Conservation (phyloP, 108 stramenopile genomes). For the Fragilaria radians region DNA sequence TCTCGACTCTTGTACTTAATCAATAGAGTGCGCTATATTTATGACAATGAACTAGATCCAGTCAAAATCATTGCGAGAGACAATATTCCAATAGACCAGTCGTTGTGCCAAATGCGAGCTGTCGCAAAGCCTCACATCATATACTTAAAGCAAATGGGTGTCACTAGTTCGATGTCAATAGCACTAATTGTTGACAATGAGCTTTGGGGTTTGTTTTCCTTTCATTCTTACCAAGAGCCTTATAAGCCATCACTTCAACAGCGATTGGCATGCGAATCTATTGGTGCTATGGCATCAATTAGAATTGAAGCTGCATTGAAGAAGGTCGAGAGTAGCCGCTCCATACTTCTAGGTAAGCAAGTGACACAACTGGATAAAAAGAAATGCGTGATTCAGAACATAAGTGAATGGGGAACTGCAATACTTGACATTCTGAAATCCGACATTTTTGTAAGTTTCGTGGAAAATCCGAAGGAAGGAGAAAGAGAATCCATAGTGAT, state of each 20-base stretch:
- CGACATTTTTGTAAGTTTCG: slow-evolving; percentile 7
- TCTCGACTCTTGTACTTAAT: slow-evolving; percentile 14
- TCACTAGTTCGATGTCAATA: too few relatives aligned
- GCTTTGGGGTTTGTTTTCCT: too few relatives aligned
- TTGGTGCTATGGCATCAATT: too few relatives aligned
- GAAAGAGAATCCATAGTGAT: slow-evolving; percentile 4
- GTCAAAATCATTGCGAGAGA: background rate
- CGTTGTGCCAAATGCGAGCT: too few relatives aligned
- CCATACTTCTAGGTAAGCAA: slow-evolving; percentile 8
- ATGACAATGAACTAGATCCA: slow-evolving; percentile 10
- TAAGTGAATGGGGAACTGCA: slow-evolving; percentile 1
- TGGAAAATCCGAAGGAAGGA: slow-evolving; percentile 1
- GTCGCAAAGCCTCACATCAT: too few relatives aligned
- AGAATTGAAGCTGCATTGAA: slow-evolving; percentile 10
- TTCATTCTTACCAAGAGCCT: too few relatives aligned
- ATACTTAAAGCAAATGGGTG: too few relatives aligned
- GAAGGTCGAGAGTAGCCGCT: slow-evolving; percentile 11
- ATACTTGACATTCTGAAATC: slow-evolving; percentile 7
- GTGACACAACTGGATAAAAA: background rate
- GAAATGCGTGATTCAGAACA: slow-evolving; percentile 1
- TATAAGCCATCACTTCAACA: too few relatives aligned
- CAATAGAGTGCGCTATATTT: slow-evolving; percentile 18
- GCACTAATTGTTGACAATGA: too few relatives aligned
- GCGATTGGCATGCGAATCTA: too few relatives aligned
- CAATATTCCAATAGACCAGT: too few relatives aligned